Percentiles rank a stretch among this genome's conserved stretches.
Conservation (phyloP, 2,329 filamentous ascomycete species). For the Periconia macrospinosa region DNA sequence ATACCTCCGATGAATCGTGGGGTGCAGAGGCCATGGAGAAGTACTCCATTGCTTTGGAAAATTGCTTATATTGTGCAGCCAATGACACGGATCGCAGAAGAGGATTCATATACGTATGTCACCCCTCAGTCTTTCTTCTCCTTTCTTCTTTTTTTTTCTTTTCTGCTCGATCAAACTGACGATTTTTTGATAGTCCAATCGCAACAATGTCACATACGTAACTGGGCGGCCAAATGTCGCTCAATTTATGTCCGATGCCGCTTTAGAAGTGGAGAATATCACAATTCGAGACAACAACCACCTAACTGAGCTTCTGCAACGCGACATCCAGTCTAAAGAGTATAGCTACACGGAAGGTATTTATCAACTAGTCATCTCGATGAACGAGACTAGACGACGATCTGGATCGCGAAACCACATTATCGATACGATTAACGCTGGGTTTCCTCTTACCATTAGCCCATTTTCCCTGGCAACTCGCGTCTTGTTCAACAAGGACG, state of each 20-base stretch:
- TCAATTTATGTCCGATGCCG: not conserved
- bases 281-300: not conserved
- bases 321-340: not conserved
- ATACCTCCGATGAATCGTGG: conserved; percentile 60
- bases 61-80: not conserved
- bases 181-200: not conserved
- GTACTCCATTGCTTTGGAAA: conserved; percentile 33
- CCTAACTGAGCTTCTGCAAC: not conserved
- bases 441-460: conserved; percentile 42
- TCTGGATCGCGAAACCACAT: conserved; percentile 58
- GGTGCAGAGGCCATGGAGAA: conserved; percentile 55
- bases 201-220: not conserved
- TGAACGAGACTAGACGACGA: conserved; percentile 30
- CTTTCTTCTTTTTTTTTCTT: not conserved
- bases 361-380: not conserved
- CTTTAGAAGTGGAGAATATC: not conserved
- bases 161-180: not conserved
- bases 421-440: conserved; percentile 47
- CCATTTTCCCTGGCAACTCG: conserved; percentile 4
- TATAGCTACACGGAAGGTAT: not conserved
- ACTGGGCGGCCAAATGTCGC: not conserved
- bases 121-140: not conserved
- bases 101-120: not conserved
- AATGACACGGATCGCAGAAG: not conserved
- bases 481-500: conserved; percentile 2